These are phyloP conservation scores for Ilex paraguariensis DNA, from an alignment of 305 asterid genomes.

Conservation along the genomic window DNA sequence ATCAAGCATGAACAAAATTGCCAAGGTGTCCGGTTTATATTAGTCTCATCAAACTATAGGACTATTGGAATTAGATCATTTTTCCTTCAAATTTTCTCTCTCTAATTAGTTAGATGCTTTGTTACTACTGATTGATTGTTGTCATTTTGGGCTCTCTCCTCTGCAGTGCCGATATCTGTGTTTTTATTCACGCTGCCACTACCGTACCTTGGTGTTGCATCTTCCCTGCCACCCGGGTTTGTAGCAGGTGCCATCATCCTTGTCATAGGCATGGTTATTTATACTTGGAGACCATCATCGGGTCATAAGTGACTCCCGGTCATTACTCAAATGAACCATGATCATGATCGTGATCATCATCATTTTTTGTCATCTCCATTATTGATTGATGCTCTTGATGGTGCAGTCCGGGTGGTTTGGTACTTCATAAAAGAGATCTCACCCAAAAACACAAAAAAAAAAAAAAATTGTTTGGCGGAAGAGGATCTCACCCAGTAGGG, in stretches of 20 bases:
- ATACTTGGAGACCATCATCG: conserved; percentile 59
- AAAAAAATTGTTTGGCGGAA: too few relatives aligned
- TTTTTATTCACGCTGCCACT: conserved; percentile 82
- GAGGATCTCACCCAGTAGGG: too few relatives aligned
- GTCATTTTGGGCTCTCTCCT: conserved; percentile 2
- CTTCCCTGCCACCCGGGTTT: conserved; percentile 89
- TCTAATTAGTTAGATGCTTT: not conserved
- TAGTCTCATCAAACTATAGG: not conserved
- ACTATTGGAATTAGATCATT: not conserved
- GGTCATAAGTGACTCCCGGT: conserved; percentile 8
- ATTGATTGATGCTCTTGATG: too few relatives aligned
- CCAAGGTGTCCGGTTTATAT: not conserved
- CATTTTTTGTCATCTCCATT: not conserved
- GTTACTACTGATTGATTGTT: conserved; percentile 3
- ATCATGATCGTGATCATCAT: not conserved
- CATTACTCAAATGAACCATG: not conserved
- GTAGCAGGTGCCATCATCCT: conserved; percentile 69
- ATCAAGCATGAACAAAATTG: not conserved
- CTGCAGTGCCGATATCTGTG: conserved; percentile 82
- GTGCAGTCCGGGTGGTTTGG: too few relatives aligned
- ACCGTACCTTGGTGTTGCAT: conserved; percentile 81
- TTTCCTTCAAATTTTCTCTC: not conserved
- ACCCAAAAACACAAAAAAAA: too few relatives aligned
- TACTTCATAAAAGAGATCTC: too few relatives aligned
- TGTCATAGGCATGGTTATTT: conserved; percentile 55